Evolutionary conservation across 2,329 filamentous ascomycete genomes (phyloP).

Genomic region (Fusarium chaquense): DNA sequence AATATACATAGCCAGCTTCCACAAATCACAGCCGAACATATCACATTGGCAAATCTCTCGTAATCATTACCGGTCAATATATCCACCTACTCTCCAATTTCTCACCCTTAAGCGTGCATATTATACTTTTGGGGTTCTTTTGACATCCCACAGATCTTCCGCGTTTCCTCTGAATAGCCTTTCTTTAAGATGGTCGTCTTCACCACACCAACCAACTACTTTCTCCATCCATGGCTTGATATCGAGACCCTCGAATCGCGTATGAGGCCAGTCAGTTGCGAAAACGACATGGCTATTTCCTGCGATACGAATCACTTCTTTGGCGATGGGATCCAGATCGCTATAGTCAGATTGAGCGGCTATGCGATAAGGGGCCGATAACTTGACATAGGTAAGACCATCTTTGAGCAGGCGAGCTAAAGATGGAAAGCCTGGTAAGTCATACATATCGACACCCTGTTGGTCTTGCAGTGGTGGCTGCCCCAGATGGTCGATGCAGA

Average conservation of each 20-base stretch:
- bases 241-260: constrained; percentile 68
- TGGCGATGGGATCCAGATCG: constrained; percentile 61
- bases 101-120: no score
- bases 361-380: constrained; percentile 70
- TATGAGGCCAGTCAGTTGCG: constrained; percentile 74
- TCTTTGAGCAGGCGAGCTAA: constrained; percentile 59
- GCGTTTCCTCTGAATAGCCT: constrained; percentile 68
- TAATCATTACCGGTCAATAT: no score
- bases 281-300: constrained; percentile 62
- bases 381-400: constrained; percentile 67
- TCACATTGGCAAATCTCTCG: no score
- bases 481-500: constrained; percentile 72
- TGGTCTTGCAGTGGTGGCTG: constrained; percentile 55
- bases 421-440: constrained; percentile 51
- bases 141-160: constrained; percentile 59
- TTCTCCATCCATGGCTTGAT: constrained; percentile 60
- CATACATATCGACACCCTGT: constrained; percentile 42
- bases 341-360: constrained; percentile 58
- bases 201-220: constrained; percentile 65
- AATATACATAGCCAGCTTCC: neutral
- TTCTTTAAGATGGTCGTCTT: constrained; percentile 58
- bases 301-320: constrained; percentile 61
- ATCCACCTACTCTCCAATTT: neutral
- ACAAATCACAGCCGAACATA: neutral
- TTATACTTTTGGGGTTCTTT: neutral